A percentile compares a stretch with the other conserved stretches of the same genome.
phyloP scores from a whole-genome alignment of 352 stramenopile species.

The Phytophthora vignae region DNA sequence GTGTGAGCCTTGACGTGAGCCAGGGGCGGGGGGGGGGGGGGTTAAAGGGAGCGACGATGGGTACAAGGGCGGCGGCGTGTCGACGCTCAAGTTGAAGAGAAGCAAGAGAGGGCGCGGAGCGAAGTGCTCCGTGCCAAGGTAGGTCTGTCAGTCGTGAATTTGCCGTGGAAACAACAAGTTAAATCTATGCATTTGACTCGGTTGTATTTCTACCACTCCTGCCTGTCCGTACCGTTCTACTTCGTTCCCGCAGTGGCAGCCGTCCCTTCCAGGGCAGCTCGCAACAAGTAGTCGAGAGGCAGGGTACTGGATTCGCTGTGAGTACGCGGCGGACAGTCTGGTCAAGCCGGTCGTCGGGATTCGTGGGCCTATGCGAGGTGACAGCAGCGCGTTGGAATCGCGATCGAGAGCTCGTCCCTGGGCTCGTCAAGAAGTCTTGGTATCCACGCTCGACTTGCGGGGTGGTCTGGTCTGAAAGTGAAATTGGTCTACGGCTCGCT shows the following conservation, averaged over 20 bases:
- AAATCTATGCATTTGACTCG: neutral
- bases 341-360: neutral
- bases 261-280: neutral
- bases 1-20: too few species aligned
- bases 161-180: neutral
- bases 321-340: neutral
- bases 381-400: neutral
- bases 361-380: neutral
- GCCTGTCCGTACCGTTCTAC: neutral
- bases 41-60: too few species aligned
- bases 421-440: neutral
- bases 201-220: neutral
- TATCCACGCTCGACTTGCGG: neutral
- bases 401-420: neutral
- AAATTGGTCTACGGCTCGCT: neutral
- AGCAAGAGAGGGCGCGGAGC: too few species aligned
- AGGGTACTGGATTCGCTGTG: slow-evolving; percentile 2
- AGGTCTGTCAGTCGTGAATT: too few species aligned
- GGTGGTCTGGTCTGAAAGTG: neutral
- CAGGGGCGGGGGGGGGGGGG: too few species aligned
- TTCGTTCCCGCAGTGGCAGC: neutral
- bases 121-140: too few species aligned
- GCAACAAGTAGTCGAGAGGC: slow-evolving; percentile 1
- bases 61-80: too few species aligned
- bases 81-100: too few species aligned